Conservation (phyloP, 1,139 yeast species). For the Yamadazyma buinensis region DNA sequence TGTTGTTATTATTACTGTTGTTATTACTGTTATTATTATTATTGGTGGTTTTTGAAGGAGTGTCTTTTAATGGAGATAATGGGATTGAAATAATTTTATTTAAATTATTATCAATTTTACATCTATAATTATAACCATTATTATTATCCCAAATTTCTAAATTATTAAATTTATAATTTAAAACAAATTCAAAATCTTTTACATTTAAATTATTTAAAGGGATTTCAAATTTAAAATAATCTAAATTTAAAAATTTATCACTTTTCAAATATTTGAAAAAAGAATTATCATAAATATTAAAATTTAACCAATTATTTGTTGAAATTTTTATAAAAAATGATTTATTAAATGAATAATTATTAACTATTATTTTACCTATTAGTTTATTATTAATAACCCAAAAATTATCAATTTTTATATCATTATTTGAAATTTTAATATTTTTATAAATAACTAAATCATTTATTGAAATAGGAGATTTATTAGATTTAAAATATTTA, state of each 20-base stretch:
- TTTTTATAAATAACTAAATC: slow-evolving; percentile 1
- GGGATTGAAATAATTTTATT: too few species aligned
- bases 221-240: slow-evolving; percentile 23
- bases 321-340: slow-evolving; percentile 32
- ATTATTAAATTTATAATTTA: slow-evolving; percentile 16
- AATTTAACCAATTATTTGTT: slow-evolving; percentile 35
- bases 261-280: slow-evolving; percentile 24
- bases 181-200: slow-evolving; percentile 22
- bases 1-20: too few species aligned
- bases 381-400: slow-evolving; percentile 13
- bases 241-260: slow-evolving; percentile 16
- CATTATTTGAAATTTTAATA: slow-evolving; percentile 9
- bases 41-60: too few species aligned
- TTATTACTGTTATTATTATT: too few species aligned
- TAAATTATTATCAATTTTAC: slow-evolving; percentile 9
- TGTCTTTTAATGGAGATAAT: too few species aligned
- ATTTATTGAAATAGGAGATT: not conserved
- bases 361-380: slow-evolving; percentile 32
- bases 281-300: slow-evolving; percentile 23
- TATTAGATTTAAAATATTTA: not conserved
- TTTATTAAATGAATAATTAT: slow-evolving; percentile 40
- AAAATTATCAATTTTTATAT: slow-evolving; percentile 9
- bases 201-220: not conserved
- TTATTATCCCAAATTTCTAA: slow-evolving; percentile 37
- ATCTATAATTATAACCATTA: slow-evolving; percentile 22